Percentiles rank a stretch among this genome's conserved stretches.
phyloP scores from a whole-genome alignment of 192 early-diverging fungal genomes.

The Backusella luteola region DNA sequence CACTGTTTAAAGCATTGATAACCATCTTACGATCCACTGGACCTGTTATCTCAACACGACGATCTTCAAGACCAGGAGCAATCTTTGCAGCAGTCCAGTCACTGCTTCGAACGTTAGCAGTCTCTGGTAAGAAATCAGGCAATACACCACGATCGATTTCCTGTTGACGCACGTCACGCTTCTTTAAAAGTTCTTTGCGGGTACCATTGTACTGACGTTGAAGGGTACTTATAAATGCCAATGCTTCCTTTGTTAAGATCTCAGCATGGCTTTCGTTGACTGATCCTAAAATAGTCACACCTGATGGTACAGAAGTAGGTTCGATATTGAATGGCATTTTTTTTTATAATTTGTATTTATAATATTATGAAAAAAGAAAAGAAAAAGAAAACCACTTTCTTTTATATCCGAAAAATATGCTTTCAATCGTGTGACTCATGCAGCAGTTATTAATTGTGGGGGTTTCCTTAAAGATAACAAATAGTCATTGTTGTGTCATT shows the following conservation, averaged over 20 bases:
- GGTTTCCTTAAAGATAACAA: conserved; percentile 3
- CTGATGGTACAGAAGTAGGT: conserved; percentile 49
- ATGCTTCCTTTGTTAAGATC: conserved; percentile 80
- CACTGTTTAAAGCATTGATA: conserved; percentile 96
- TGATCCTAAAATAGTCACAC: conserved; percentile 67
- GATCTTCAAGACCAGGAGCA: conserved; percentile 84
- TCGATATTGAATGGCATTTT: neutral
- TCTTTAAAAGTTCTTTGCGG: conserved; percentile 78
- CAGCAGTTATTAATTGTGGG: neutral
- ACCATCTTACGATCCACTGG: conserved; percentile 99
- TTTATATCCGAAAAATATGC: neutral
- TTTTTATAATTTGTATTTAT: neutral
- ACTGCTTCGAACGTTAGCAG: conserved; percentile 83
- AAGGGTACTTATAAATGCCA: conserved; percentile 82
- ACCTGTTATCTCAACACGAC: conserved; percentile 95
- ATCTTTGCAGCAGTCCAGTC: conserved; percentile 85
- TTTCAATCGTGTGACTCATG: neutral
- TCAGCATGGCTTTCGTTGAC: conserved; percentile 59
- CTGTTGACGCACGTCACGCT: conserved; percentile 73
- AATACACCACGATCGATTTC: conserved; percentile 76
- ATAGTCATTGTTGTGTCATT: neutral
- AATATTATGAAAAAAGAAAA: neutral
- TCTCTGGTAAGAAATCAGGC: conserved; percentile 90
- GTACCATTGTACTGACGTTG: conserved; percentile 87
- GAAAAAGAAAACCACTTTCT: neutral